These are phyloP conservation scores for Saccharum officinarum DNA, from an alignment of 176 grass and related monocot genomes.

Conservation along the genomic window DNA sequence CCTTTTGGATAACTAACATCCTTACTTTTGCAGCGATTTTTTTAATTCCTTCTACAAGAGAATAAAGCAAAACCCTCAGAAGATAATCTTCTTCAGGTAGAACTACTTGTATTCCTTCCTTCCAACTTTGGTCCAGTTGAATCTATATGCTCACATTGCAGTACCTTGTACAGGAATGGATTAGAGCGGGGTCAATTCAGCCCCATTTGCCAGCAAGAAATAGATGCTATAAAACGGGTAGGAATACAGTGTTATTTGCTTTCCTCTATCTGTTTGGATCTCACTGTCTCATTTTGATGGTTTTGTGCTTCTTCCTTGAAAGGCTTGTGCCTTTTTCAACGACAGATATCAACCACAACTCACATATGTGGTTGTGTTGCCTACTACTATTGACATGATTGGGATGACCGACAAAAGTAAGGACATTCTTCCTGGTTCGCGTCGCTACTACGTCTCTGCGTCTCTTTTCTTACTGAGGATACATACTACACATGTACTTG, in stretches of 20 bases:
- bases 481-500: neutral
- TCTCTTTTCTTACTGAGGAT: no score
- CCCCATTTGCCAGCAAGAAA: neutral
- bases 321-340: neutral
- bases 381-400: neutral
- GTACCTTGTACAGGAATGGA: neutral
- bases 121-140: no score
- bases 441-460: no score
- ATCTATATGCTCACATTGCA: neutral
- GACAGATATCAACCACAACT: neutral
- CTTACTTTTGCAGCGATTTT: neutral
- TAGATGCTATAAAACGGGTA: neutral
- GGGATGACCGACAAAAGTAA: no score
- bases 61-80: neutral
- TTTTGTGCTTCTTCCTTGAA: neutral
- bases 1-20: neutral
- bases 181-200: neutral
- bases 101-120: neutral
- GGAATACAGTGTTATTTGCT: no score
- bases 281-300: neutral
- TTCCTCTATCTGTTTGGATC: no score
- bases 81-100: constrained; percentile 12
- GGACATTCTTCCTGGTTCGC: no score
- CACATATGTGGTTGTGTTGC: neutral
- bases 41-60: neutral